Evolutionary conservation across 2,329 filamentous ascomycete genomes (phyloP), one percentile per base, ranked within the genome.

Genomic region (Fusarium decemcellulare): DNA sequence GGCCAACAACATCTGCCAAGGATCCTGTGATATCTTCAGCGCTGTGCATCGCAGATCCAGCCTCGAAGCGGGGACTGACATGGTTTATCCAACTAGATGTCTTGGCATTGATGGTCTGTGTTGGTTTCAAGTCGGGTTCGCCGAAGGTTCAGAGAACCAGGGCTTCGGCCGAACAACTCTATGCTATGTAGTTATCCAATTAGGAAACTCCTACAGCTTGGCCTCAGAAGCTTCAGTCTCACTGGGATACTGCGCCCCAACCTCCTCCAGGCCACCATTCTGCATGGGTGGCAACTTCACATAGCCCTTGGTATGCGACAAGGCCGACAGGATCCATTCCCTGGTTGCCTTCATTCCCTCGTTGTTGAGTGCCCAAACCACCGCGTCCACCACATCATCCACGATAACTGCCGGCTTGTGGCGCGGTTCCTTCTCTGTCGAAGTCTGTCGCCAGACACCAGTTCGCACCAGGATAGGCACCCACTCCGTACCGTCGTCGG

Each of bases 381-480:
- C 92, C 11, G 92, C 94, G 68, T 90, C 89, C 72, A 88, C 86
- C 5, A 97, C 94, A 81, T 95, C 90, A 39, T 92, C 87, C 23
- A 92, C 90, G 65, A 94, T 89, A 29, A 86, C 86, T 52, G 84
- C 86, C 8, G 93, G 93, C 71, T 81, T 82, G 77, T 88, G 86
- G 18, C 84, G 84, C 14, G 92, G 92, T 68, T 79, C 77, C 15
- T 75, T 80, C 42, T 82, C 77, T 44, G 78, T 78, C 27, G 75
- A 71, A 18, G 79, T 82, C 67, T 79, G 69, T 52, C 75, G 68
- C 81, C 92, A 97, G 1, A 97, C 94, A 0, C 94, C 94, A 9
- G 93, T 97, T 71, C 89, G 86, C 30, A 97, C 92, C 62, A 97
- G 81, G 16, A 97, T 87, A 44, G 92, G 92, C 42, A 86, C 82